Percentiles rank a stretch among this genome's conserved stretches.
Conservation (phyloP, 495 filamentous ascomycete species). For the Talaromyces stipitatus region DNA sequence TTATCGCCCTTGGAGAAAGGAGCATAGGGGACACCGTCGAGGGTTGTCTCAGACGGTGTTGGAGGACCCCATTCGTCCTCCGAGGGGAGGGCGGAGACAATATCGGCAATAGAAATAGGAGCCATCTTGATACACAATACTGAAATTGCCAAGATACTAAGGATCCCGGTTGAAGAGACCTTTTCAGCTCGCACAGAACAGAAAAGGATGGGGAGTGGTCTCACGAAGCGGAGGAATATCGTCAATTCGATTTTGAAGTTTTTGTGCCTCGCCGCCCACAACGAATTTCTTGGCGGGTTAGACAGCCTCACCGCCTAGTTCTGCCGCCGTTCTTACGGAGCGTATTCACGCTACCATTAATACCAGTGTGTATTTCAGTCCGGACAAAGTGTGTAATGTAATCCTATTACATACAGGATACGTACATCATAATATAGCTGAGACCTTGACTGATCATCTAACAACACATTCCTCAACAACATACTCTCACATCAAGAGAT, state of each 20-base stretch:
- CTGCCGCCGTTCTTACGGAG: not conserved
- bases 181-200: not conserved
- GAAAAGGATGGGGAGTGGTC: conserved; percentile 1
- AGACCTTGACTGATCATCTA: not conserved
- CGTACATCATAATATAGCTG: not conserved
- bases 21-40: conserved; percentile 92
- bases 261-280: conserved; percentile 6
- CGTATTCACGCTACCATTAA: not conserved
- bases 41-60: conserved; percentile 69
- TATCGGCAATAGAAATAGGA: conserved; percentile 49
- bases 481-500: not conserved
- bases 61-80: conserved; percentile 82
- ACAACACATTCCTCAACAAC: not conserved
- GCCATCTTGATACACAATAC: conserved; percentile 34
- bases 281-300: not conserved
- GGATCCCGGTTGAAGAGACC: not conserved
- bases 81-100: conserved; percentile 52
- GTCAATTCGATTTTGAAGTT: conserved; percentile 5
- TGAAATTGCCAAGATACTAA: not conserved
- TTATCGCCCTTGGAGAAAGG: conserved; percentile 99
- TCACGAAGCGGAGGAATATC: not conserved
- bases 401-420: not conserved
- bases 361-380: not conserved
- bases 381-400: not conserved
- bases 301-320: not conserved